These are phyloP conservation scores for Eucommia ulmoides DNA, from an alignment of 257 asterid genomes.

Conservation along the genomic window DNA sequence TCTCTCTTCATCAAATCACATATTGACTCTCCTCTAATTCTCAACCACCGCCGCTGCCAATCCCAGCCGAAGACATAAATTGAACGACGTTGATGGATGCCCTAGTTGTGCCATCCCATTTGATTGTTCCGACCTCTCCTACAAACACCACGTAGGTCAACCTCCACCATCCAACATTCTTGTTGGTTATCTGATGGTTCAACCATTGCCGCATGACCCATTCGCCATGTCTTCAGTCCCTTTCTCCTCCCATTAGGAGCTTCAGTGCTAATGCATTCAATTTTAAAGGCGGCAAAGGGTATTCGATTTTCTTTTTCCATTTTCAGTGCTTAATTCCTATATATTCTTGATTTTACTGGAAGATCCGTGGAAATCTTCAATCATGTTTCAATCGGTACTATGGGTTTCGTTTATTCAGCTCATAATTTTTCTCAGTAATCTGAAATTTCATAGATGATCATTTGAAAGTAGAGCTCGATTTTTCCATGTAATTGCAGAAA, in stretches of 20 bases:
- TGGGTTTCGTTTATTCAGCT: background rate
- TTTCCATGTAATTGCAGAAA: background rate
- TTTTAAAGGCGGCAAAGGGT: slow-evolving; percentile 59
- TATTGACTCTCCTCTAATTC: no score
- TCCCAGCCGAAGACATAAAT: background rate
- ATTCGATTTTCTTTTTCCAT: slow-evolving; percentile 1
- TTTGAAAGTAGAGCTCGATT: background rate
- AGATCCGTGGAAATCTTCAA: background rate
- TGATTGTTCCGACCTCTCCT: slow-evolving; percentile 14
- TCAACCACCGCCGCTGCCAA: background rate
- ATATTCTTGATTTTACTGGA: background rate
- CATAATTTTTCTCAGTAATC: background rate
- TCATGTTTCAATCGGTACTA: background rate
- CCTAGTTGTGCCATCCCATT: slow-evolving; percentile 11
- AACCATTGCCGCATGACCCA: slow-evolving; percentile 13
- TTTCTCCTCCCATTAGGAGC: slow-evolving; percentile 15
- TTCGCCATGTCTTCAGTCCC: slow-evolving; percentile 9
- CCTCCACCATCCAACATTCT: slow-evolving; percentile 11
- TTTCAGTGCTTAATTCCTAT: background rate
- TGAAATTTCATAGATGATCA: background rate
- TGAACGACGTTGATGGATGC: slow-evolving; percentile 19
- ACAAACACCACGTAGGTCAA: slow-evolving; percentile 7
- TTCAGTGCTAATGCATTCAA: slow-evolving; percentile 30
- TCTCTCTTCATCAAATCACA: no score
- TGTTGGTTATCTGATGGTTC: slow-evolving; percentile 22